Percentiles rank a stretch among this genome's conserved stretches.
These are phyloP conservation scores for Apostasia ramifera DNA, from an alignment of 106 monocot species.

Conservation along the genomic window DNA sequence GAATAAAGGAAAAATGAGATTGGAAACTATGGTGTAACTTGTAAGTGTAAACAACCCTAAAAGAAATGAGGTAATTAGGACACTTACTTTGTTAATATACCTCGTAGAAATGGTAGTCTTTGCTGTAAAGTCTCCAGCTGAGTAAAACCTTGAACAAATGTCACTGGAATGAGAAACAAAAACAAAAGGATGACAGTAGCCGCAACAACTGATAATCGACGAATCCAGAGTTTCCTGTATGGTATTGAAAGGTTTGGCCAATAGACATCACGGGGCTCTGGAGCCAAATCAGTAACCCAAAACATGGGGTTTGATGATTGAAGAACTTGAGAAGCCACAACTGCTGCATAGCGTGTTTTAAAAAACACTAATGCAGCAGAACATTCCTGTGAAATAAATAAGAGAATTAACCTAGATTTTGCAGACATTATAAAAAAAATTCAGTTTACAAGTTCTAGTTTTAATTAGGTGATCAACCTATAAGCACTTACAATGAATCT, in stretches of 20 bases:
- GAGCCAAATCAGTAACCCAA: slow-evolving; percentile 87
- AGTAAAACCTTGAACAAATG: slow-evolving; percentile 74
- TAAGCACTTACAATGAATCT: too few relatives aligned
- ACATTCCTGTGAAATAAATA: slow-evolving; percentile 42
- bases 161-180: slow-evolving; percentile 69
- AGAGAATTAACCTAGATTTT: background rate
- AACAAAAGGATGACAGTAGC: slow-evolving; percentile 62
- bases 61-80: background rate
- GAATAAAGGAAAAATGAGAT: too few relatives aligned
- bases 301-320: slow-evolving; percentile 85
- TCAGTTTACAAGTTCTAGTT: background rate
- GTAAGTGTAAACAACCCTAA: background rate
- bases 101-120: slow-evolving; percentile 53
- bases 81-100: slow-evolving; percentile 71
- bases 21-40: too few relatives aligned
- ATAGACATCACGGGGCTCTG: slow-evolving; percentile 83
- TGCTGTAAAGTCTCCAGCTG: slow-evolving; percentile 59
- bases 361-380: slow-evolving; percentile 90
- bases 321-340: slow-evolving; percentile 61
- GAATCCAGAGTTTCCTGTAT: slow-evolving; percentile 74
- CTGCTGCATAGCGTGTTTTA: slow-evolving; percentile 79
- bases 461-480: too few relatives aligned
- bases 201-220: slow-evolving; percentile 42
- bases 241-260: slow-evolving; percentile 90
- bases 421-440: background rate